Conservation (phyloP, 208 protist species). For the Crithidia thermophila region DNA sequence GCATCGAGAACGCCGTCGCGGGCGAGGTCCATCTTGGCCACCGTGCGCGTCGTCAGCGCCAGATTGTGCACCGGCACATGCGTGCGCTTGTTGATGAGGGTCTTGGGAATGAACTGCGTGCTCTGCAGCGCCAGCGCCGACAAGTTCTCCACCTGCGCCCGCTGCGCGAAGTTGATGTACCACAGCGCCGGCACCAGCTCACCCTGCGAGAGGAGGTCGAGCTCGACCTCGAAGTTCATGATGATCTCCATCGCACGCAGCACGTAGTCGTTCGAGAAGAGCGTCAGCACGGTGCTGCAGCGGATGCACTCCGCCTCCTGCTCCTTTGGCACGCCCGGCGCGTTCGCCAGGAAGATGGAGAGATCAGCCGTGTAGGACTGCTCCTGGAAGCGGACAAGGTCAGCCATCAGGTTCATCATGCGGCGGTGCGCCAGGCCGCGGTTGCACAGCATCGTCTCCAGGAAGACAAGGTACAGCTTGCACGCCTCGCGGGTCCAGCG, state of each 20-base stretch:
- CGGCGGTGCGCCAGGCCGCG: constrained; percentile 80
- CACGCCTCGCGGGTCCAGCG: constrained; percentile 66
- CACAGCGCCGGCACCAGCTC: constrained; percentile 78
- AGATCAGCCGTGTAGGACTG: constrained; percentile 72
- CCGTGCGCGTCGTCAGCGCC: constrained; percentile 68
- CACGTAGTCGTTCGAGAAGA: constrained; percentile 70
- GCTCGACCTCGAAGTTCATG: constrained; percentile 71
- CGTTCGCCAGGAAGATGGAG: constrained; percentile 63
- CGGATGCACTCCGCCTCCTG: constrained; percentile 55
- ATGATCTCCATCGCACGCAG: constrained; percentile 76
- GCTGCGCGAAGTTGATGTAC: constrained; percentile 78
- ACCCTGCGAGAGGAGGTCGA: constrained; percentile 73
- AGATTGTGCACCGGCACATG: constrained; percentile 79
- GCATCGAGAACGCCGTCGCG: constrained; percentile 56
- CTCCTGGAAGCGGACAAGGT: constrained; percentile 69
- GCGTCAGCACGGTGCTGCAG: constrained; percentile 61
- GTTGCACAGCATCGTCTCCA: constrained; percentile 90
- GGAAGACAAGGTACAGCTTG: constrained; percentile 71
- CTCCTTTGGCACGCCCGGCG: constrained; percentile 45
- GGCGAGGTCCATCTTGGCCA: constrained; percentile 41
- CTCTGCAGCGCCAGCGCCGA: constrained; percentile 52
- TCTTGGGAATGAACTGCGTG: constrained; percentile 69
- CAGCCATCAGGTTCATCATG: constrained; percentile 69
- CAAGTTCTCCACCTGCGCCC: constrained; percentile 74
- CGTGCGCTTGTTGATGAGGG: constrained; percentile 79